These are phyloP conservation scores for Gracilariopsis chorda DNA, from an alignment of 23 red algal genomes.

Conservation along the genomic window DNA sequence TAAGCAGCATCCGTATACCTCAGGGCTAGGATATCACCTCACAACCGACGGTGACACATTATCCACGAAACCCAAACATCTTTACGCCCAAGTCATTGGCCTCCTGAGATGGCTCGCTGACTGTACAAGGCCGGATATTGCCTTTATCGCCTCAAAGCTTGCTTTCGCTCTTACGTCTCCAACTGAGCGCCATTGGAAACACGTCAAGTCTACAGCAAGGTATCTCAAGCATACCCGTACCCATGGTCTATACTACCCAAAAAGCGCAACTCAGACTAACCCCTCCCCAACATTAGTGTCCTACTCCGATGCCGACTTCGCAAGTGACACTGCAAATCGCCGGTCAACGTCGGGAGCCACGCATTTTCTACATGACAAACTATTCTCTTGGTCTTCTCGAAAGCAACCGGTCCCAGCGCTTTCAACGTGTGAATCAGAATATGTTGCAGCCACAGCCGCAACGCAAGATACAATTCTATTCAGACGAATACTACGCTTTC, in stretches of 20 bases:
- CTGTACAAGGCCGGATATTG: background rate
- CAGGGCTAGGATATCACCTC: background rate
- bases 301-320: background rate
- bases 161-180: background rate
- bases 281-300: background rate
- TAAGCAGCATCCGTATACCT: background rate
- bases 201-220: background rate
- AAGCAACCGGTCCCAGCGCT: background rate
- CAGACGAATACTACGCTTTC: background rate
- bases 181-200: background rate
- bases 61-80: background rate
- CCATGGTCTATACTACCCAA: background rate
- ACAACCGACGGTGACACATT: background rate
- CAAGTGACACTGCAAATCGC: background rate
- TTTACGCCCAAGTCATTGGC: background rate
- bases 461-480: background rate
- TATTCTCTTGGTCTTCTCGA: constrained; percentile 1
- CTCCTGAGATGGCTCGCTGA: background rate
- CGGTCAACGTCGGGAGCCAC: background rate
- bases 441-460: background rate
- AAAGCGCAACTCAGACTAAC: background rate
- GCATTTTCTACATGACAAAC: background rate
- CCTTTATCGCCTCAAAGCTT: background rate
- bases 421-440: constrained; percentile 16
- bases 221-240: background rate